Base-by-base conservation (phyloP, 2,329 filamentous ascomycete species). In the Coniosporium tulheliwenetii region DNA sequence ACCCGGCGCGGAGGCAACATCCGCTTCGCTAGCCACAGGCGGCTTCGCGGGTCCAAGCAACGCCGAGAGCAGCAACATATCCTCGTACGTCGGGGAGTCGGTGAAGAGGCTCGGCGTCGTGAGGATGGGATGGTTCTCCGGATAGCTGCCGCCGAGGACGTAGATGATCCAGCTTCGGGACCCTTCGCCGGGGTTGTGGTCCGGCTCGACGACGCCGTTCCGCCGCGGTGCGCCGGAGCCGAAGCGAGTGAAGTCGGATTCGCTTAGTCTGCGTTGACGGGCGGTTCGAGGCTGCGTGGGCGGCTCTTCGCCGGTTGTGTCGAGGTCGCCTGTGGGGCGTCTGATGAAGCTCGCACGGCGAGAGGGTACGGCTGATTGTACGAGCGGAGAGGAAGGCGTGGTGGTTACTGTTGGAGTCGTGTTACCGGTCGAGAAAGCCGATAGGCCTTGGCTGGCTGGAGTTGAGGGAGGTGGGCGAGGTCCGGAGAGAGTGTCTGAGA, bases 101-200 rank as follows among this genome's bases (percentile, higher is more conserved):
- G 77, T 81, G 53, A 81, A 81, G 9, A 82, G 63, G 48, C 76
- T 80, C 10, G 77, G 78, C 14, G 78, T 79, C 7, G 77, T 78
- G 45, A 81, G 70, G 15, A 79, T 78, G 15, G 77, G 78, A 52
- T 81, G 77, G 47, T 80, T 79, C 49, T 81, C 77, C 1, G 78
- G 77, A 40, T 81, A 73, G 47, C 77, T 80, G 35, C 77, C 78
- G 36, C 77, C 77, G 39, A 82, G 70, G 8, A 82, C 77, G 52
- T 82, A 82, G 40, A 82, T 81, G 50, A 82, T 70, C 77, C 77
- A 82, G 56, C 76, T 81, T 47, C 77, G 64, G 41, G 73, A 75
- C 41, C 65, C 67, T 43, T 63, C 60, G 35, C 75, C 68, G 15
- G 75, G 73, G 45, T 74, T 71, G 45, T 66, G 60, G 47, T 68